Evolutionary conservation across 352 stramenopile species (phyloP).

Genomic region (Aphanomyces invadans): DNA sequence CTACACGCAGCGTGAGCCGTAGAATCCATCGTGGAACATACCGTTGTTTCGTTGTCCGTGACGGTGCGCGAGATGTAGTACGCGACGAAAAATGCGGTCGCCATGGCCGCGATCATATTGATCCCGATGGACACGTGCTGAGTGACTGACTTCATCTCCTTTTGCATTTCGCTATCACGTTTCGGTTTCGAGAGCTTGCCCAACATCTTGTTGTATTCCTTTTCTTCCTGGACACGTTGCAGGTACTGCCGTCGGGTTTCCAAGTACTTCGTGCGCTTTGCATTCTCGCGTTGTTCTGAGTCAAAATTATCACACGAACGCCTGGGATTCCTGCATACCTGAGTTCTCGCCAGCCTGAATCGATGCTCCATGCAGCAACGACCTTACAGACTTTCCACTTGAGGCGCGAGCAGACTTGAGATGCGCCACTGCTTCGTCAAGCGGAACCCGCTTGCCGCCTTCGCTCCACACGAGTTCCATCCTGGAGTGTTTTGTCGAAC

Average conservation of each 20-base stretch:
- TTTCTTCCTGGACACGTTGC: conserved; percentile 69
- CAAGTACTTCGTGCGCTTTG: conserved; percentile 26
- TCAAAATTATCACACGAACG: too few species aligned
- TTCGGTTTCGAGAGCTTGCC: conserved; percentile 56
- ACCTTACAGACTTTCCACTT: neutral
- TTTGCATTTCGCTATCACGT: conserved; percentile 37
- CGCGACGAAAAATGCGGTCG: conserved; percentile 69
- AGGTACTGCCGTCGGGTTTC: conserved; percentile 50
- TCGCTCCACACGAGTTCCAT: conserved; percentile 18
- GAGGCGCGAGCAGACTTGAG: neutral
- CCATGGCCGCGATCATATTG: conserved; percentile 78
- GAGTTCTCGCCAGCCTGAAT: neutral
- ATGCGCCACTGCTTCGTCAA: conserved; percentile 10
- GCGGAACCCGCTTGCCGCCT: neutral
- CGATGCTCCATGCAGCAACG: neutral
- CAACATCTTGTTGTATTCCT: conserved; percentile 66
- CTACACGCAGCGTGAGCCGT: conserved; percentile 26
- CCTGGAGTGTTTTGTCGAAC: too few species aligned
- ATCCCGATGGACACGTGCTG: conserved; percentile 75
- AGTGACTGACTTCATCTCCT: conserved; percentile 53
- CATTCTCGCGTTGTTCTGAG: neutral
- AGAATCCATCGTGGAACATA: conserved; percentile 24
- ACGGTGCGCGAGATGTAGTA: conserved; percentile 65
- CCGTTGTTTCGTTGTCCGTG: conserved; percentile 69
- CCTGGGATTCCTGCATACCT: too few species aligned